Evolutionary conservation across 1,284 basidiomycete genomes (phyloP).

Genomic region (Cryptococcus sp.): DNA sequence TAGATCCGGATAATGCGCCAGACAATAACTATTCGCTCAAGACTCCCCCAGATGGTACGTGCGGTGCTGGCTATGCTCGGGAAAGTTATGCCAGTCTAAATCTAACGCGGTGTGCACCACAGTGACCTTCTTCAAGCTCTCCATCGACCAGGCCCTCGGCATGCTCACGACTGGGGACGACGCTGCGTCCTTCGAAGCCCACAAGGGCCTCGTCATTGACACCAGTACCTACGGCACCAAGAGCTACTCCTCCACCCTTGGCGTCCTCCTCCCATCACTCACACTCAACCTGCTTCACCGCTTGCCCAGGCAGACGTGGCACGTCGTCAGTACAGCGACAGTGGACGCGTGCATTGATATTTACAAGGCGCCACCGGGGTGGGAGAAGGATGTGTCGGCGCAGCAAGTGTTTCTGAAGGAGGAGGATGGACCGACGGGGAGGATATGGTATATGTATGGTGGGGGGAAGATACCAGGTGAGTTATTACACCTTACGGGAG

Average conservation of each 20-base stretch:
- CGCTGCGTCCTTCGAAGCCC: constrained; percentile 59
- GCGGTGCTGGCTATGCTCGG: neutral
- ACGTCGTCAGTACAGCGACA: constrained; percentile 61
- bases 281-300: constrained; percentile 31
- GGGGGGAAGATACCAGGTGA: constrained; percentile 21
- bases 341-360: constrained; percentile 64
- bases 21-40: constrained; percentile 63
- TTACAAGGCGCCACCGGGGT: constrained; percentile 63
- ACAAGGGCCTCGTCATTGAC: constrained; percentile 62
- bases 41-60: constrained; percentile 69
- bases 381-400: constrained; percentile 54
- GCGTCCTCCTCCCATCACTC: constrained; percentile 24
- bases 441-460: constrained; percentile 61
- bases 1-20: constrained; percentile 74
- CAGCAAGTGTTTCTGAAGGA: constrained; percentile 67
- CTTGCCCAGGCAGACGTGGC: constrained; percentile 53
- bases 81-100: neutral
- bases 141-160: constrained; percentile 57
- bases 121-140: constrained; percentile 72
- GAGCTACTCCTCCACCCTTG: constrained; percentile 47
- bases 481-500: neutral
- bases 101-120: constrained; percentile 6
- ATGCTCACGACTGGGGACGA: constrained; percentile 58
- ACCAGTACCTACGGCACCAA: constrained; percentile 70
- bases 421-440: constrained; percentile 66